These are phyloP conservation scores for Taxillus chinensis DNA, from an alignment of 164 flowering plant species.

Conservation along the genomic window DNA sequence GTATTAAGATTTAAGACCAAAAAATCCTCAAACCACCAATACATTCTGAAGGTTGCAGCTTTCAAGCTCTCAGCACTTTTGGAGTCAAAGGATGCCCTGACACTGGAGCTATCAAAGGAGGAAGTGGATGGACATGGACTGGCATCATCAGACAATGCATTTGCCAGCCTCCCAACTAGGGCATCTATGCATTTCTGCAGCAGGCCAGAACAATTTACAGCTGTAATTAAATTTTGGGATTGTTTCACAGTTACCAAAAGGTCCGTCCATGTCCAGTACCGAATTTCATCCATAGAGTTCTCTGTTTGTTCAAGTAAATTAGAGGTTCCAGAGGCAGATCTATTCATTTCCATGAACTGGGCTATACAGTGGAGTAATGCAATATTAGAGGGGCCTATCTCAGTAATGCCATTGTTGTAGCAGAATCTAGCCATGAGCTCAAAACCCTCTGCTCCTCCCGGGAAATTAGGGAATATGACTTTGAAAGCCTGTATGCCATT, in stretches of 20 bases:
- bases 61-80: constrained; percentile 40
- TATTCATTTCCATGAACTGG: constrained; percentile 50
- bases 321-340: constrained; percentile 14
- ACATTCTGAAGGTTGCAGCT: constrained; percentile 11
- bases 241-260: constrained; percentile 38
- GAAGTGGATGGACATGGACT: constrained; percentile 44
- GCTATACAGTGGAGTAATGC: constrained; percentile 31
- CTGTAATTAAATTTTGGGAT: constrained; percentile 22
- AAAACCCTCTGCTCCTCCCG: constrained; percentile 53
- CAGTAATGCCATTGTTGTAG: constrained; percentile 35
- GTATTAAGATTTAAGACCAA: constrained; percentile 20
- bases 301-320: constrained; percentile 39
- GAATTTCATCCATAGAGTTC: constrained; percentile 34
- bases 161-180: constrained; percentile 29
- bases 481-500: constrained; percentile 19
- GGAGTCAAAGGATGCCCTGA: constrained; percentile 42
- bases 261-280: constrained; percentile 51
- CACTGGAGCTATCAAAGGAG: constrained; percentile 39
- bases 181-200: constrained; percentile 38
- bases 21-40: constrained; percentile 30
- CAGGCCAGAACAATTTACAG: constrained; percentile 13
- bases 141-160: constrained; percentile 23
- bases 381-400: constrained; percentile 35
- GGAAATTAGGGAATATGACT: constrained; percentile 54
- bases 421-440: constrained; percentile 57